Evolutionary conservation across 768 basidiomycete species (phyloP).

Genomic region (Agaricus subrufescens): DNA sequence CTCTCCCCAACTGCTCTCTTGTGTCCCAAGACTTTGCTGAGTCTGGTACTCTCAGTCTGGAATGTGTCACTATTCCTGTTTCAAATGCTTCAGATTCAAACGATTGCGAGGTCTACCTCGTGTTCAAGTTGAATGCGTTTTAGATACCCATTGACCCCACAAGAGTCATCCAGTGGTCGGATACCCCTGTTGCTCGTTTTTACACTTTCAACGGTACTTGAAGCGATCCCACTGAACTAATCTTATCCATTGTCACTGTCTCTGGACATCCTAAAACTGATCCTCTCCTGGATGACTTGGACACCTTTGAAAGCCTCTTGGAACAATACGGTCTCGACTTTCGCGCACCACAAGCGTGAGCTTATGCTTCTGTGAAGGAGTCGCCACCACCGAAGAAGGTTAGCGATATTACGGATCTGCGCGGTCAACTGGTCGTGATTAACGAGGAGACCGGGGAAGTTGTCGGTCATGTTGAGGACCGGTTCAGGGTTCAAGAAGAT

Average conservation of each 20-base stretch:
- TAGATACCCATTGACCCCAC: slow-evolving; percentile 62
- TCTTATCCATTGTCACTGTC: slow-evolving; percentile 29
- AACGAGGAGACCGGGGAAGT: slow-evolving; percentile 71
- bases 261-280: slow-evolving; percentile 20
- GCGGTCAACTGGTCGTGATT: slow-evolving; percentile 64
- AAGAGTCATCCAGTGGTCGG: slow-evolving; percentile 35
- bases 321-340: slow-evolving; percentile 55
- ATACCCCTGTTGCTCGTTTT: slow-evolving; percentile 29
- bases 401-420: slow-evolving; percentile 29
- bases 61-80: slow-evolving; percentile 54
- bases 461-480: slow-evolving; percentile 61
- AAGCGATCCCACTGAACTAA: slow-evolving; percentile 29
- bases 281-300: slow-evolving; percentile 48
- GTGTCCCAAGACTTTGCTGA: slow-evolving; percentile 26
- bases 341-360: slow-evolving; percentile 13
- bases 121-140: slow-evolving; percentile 48
- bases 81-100: slow-evolving; percentile 24
- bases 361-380: slow-evolving; percentile 2
- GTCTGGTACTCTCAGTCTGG: slow-evolving; percentile 46
- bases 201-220: slow-evolving; percentile 37
- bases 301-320: slow-evolving; percentile 62
- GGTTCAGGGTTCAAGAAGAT: slow-evolving; percentile 55
- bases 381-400: slow-evolving; percentile 12
- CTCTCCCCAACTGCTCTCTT: slow-evolving; percentile 44
- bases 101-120: slow-evolving; percentile 61